These are phyloP conservation scores for Paracorniculantispora psalliotae DNA, from an alignment of 2,329 filamentous ascomycete species.

Conservation along the genomic window DNA sequence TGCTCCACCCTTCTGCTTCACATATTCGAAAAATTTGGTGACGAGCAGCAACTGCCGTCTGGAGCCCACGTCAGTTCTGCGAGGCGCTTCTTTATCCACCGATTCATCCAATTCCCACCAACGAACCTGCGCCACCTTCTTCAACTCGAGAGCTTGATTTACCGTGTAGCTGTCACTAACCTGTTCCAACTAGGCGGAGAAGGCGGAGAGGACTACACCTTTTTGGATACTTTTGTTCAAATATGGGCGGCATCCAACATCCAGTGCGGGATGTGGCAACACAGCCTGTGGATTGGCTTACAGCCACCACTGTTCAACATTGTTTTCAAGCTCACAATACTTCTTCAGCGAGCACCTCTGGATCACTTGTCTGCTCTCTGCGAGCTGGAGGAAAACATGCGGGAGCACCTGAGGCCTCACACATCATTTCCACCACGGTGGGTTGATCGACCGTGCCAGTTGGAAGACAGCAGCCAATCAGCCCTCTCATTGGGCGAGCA, in stretches of 20 bases:
- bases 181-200: background rate
- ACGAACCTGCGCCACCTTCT: background rate
- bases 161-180: background rate
- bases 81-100: background rate
- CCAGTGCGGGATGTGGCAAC: background rate
- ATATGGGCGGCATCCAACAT: background rate
- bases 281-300: conserved; percentile 3
- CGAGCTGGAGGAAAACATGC: background rate
- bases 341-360: background rate
- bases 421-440: background rate
- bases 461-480: background rate
- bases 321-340: background rate
- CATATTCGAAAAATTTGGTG: conserved; percentile 1
- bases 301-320: background rate
- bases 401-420: background rate
- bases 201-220: background rate
- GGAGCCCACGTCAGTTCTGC: background rate
- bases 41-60: background rate
- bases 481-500: background rate
- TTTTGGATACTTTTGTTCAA: background rate
- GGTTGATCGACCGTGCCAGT: background rate
- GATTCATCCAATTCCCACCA: background rate
- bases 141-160: conserved; percentile 1
- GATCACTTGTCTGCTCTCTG: background rate
- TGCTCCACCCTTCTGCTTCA: background rate